Base-by-base conservation (phyloP, 352 stramenopile species). In the Peronospora belbahrii region DNA sequence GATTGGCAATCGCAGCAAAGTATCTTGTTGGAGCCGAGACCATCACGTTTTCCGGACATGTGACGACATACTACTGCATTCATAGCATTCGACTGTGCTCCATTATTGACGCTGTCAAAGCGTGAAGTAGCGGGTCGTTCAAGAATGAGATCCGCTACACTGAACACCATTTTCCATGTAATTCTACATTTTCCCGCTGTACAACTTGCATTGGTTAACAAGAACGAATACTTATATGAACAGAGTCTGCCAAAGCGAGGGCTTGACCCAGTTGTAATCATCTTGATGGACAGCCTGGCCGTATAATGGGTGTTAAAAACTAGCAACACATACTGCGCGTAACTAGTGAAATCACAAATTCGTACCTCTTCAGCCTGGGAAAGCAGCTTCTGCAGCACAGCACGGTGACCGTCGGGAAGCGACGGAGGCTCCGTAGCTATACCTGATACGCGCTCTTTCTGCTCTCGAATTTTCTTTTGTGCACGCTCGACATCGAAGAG, bases 201-300 rank as follows among this genome's bases (percentile, higher is more conserved):
- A n/a, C n/a, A n/a, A n/a, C n/a, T n/a, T n/a, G n/a, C n/a, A n/a
- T n/a, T n/a, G n/a, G n/a, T n/a, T n/a, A n/a, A n/a, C n/a, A n/a
- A n/a, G n/a, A n/a, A n/a, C n/a, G 6, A 22, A 55, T 44, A 27
- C 35, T 70, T 60, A 89, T 42, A 70, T 83, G 57, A 92, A 94
- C 19, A 91, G 53, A 40, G 80, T 85, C 44, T 88, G 79, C 80
- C 81, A 97, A 38, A 97, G 80, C 14, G 74, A 88, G 5, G 89
- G 88, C 52, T 90, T 88, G 47, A 97, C 84, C 86, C 85, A 97
- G 68, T 97, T 97, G 76, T 97, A 97, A 28, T 92, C 85, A 53
- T 91, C 87, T 52, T 70, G 79, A 27, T 84, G 67, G 19, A 97
- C 82, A 46, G 67, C 73, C 65, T 86, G 17, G 10, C 8, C 31